Evolutionary conservation across 2,329 filamentous ascomycete genomes (phyloP).

Genomic region (Trichoderma koningii): DNA sequence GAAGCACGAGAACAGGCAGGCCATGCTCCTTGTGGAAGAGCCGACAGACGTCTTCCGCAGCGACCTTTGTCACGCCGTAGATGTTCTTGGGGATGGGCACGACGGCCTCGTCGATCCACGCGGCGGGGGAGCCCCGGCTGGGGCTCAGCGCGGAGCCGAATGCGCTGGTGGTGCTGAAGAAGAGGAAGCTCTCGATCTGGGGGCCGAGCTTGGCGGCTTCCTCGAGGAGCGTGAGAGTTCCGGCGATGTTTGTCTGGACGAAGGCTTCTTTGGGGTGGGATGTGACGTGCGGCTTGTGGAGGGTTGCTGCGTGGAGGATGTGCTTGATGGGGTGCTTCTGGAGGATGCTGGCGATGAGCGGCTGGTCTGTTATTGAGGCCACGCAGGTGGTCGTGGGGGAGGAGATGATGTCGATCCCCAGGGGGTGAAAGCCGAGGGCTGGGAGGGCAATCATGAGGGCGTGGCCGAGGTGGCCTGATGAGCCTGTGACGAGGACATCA

Average conservation of each 20-base stretch:
- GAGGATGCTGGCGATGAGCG: slow-evolving; percentile 40
- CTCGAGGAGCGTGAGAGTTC: slow-evolving; percentile 47
- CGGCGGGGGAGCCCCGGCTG: slow-evolving; percentile 41
- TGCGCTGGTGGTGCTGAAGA: slow-evolving; percentile 50
- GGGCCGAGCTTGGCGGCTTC: slow-evolving; percentile 37
- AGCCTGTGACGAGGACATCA: slow-evolving; percentile 50
- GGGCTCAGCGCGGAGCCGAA: slow-evolving; percentile 48
- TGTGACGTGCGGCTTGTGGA: slow-evolving; percentile 52
- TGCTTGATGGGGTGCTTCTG: slow-evolving; percentile 40
- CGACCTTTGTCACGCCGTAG: slow-evolving; percentile 52
- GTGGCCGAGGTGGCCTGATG: slow-evolving; percentile 49
- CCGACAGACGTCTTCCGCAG: slow-evolving; percentile 51
- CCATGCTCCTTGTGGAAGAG: slow-evolving; percentile 44
- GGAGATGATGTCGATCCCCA: slow-evolving; percentile 49
- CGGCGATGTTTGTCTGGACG: slow-evolving; percentile 48
- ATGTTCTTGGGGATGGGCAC: slow-evolving; percentile 50
- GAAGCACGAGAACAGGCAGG: slow-evolving; percentile 48
- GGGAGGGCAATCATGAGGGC: slow-evolving; percentile 50
- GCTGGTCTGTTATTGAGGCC: slow-evolving; percentile 44
- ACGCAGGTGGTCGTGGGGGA: slow-evolving; percentile 41
- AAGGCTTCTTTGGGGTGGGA: slow-evolving; percentile 49
- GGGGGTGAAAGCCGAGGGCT: slow-evolving; percentile 42
- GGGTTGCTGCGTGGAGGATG: slow-evolving; percentile 49
- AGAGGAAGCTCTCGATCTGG: slow-evolving; percentile 46
- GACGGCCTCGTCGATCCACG: slow-evolving; percentile 49